Evolutionary conservation across 164 flowering plant species (phyloP), one percentile per base, ranked within the genome.

Genomic region (Nymphaea thermarum): DNA sequence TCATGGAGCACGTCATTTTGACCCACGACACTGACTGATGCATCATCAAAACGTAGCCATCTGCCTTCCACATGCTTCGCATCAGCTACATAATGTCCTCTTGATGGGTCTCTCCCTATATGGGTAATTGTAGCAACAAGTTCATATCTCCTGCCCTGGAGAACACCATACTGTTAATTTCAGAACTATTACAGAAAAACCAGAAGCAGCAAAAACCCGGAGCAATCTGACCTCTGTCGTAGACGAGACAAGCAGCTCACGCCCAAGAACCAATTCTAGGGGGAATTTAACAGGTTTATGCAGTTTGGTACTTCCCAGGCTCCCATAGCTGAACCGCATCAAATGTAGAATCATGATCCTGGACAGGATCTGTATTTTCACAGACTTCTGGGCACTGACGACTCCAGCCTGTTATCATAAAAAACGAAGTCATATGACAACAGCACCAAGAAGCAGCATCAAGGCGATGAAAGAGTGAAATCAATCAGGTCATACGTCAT

Each of bases 261-360:
- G 93, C 43, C 84, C 82, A 70, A 95, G 61, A 10, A 73, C 77
- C 70, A 95, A 73, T 72, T 87, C 91, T 62, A 92, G 91, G 63
- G 99, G 98, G 73, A 95, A 92, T 63, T 63, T 88, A 43, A 95
- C 91, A 69, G 78, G 72, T 63, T 95, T 95, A 64, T 80, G 91
- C 82, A 95, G 71, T 79, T 95, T 95, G 53, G 97, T 82, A 76
- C 98, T 92, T 65, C 99, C 99, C 68, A 82, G 81, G 78, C 80
- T 84, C 72, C 94, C 96, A 80, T 88, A 95, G 70, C 89, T 70
- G 76, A 95, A 95, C n/a, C 99, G 91, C 97, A 84, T 95, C 70
- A 95, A 76, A 76, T 95, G 99, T 81, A 95, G 68, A 70, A 95
- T 86, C 99, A 95, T 78, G 65, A 95, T 80, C 84, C 85, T 84